Evolutionary conservation across 2,329 filamentous ascomycete species (phyloP).

Genomic region (Malbranchea zuffiana): DNA sequence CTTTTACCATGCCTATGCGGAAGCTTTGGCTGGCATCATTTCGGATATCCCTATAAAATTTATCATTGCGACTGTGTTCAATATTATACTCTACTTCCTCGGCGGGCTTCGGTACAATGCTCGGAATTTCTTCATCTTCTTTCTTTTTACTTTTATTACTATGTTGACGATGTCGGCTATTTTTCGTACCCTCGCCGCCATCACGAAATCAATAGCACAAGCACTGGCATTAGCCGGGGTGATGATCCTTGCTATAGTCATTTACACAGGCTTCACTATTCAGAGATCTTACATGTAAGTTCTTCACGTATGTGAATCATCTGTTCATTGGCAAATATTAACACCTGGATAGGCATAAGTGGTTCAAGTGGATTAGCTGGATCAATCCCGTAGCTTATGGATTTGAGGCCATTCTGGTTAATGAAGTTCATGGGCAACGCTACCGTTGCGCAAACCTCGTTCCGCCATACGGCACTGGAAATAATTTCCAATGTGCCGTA

Average conservation of each 20-base stretch:
- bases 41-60: constrained; percentile 80
- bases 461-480: constrained; percentile 36
- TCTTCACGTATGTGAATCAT: constrained; percentile 5
- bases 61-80: constrained; percentile 61
- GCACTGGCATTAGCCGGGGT: constrained; percentile 49
- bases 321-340: constrained; percentile 9
- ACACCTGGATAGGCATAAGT: constrained; percentile 37
- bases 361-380: constrained; percentile 58
- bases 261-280: constrained; percentile 56
- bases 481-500: constrained; percentile 44
- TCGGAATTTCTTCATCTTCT: constrained; percentile 51
- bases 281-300: constrained; percentile 33
- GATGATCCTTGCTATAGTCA: constrained; percentile 46
- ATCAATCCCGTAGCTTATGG: constrained; percentile 56
- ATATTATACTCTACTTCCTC: constrained; percentile 76
- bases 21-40: constrained; percentile 76
- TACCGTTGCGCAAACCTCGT: constrained; percentile 46
- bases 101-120: constrained; percentile 50
- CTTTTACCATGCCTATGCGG: constrained; percentile 78
- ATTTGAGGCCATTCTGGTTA: constrained; percentile 49
- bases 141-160: constrained; percentile 49
- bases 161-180: constrained; percentile 49
- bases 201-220: constrained; percentile 51
- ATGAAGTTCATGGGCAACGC: constrained; percentile 47
- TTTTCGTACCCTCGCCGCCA: constrained; percentile 49